A percentile compares a stretch with the other conserved stretches of the same genome.
These are phyloP conservation scores for Antarctomyces pellizariae DNA, from an alignment of 495 filamentous ascomycete species.

Conservation along the genomic window DNA sequence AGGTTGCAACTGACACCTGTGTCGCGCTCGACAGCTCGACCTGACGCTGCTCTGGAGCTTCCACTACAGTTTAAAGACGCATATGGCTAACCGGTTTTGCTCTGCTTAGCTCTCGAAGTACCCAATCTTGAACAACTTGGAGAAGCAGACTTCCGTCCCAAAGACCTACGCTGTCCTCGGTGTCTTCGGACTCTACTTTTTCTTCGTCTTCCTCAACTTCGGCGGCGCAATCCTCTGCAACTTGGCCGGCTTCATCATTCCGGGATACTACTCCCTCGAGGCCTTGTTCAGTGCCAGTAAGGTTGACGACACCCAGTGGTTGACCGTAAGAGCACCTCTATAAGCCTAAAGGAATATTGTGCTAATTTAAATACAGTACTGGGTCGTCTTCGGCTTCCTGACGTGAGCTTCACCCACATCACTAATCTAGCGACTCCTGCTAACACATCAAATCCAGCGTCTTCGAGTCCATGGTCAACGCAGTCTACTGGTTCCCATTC, in stretches of 20 bases:
- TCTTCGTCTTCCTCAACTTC: slow-evolving; percentile 98
- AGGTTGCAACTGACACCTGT: slow-evolving; percentile 21
- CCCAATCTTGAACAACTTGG: slow-evolving; percentile 80
- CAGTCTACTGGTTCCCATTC: slow-evolving; percentile 99
- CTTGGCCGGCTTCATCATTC: slow-evolving; percentile 79
- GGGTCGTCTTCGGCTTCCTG: slow-evolving; percentile 88
- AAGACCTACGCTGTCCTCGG: slow-evolving; percentile 93
- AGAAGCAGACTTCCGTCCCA: slow-evolving; percentile 82
- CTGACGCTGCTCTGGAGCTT: not conserved
- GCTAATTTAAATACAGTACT: slow-evolving; percentile 43
- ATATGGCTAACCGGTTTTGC: slow-evolving; percentile 2
- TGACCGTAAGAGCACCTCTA: slow-evolving; percentile 25
- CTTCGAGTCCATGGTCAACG: slow-evolving; percentile 75
- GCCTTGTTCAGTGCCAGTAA: slow-evolving; percentile 68
- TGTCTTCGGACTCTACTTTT: slow-evolving; percentile 72
- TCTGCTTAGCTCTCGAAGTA: slow-evolving; percentile 93
- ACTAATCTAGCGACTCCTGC: no score
- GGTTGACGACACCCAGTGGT: slow-evolving; percentile 78
- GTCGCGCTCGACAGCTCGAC: slow-evolving; percentile 2
- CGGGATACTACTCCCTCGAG: slow-evolving; percentile 84
- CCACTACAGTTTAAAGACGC: no score
- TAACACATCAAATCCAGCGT: slow-evolving; percentile 25
- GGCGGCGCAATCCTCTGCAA: slow-evolving; percentile 93
- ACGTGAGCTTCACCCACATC: slow-evolving; percentile 25
- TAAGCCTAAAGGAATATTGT: slow-evolving; percentile 1